Evolutionary conservation across 2,329 filamentous ascomycete genomes (phyloP).

Genomic region (Xylariaceae sp.): DNA sequence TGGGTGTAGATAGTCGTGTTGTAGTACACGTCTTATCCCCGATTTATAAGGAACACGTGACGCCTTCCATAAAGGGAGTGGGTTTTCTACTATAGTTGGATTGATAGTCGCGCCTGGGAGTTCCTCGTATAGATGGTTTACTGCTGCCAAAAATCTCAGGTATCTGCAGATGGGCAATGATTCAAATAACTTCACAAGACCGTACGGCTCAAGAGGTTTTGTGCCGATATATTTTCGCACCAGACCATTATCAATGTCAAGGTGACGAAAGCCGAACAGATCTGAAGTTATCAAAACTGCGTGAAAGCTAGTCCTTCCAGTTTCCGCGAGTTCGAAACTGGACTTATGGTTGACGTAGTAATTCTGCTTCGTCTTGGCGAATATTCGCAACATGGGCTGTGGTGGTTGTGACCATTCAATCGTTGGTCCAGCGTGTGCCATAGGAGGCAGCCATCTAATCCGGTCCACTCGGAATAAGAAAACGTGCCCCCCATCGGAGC

Average conservation of each 20-base stretch:
- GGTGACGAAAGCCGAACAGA: no score
- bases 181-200: background rate
- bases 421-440: background rate
- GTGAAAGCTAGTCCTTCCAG: background rate
- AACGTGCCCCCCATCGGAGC: background rate
- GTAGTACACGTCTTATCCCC: background rate
- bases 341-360: background rate
- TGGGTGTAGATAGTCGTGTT: background rate
- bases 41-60: background rate
- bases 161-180: background rate
- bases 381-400: background rate
- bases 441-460: no score
- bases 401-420: background rate
- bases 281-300: background rate
- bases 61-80: background rate
- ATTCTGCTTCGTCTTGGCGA: background rate
- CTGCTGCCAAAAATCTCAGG: background rate
- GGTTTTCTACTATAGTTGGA: background rate
- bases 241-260: background rate
- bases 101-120: slow-evolving; percentile 1
- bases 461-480: no score
- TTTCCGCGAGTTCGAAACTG: background rate
- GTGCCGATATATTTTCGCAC: background rate
- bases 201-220: background rate
- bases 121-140: background rate